Conservation (phyloP, 2,329 filamentous ascomycete species). For the Fragosphaeria purpurea region DNA sequence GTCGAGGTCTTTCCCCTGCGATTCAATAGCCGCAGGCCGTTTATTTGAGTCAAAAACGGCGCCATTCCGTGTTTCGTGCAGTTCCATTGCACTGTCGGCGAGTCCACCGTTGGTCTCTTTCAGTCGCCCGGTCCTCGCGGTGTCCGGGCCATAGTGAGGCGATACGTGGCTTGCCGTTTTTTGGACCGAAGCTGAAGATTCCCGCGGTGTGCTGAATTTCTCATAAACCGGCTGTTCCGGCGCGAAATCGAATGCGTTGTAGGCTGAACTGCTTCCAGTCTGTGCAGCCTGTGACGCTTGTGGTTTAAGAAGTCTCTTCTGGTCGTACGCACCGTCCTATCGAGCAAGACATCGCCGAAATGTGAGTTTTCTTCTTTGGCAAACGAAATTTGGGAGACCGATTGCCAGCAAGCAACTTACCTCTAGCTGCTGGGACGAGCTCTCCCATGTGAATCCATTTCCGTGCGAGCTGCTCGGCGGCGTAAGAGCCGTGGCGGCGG, state of each 20-base stretch:
- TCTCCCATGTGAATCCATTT: slow-evolving; percentile 25
- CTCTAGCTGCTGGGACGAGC: slow-evolving; percentile 7
- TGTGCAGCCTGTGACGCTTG: neutral
- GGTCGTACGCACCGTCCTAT: slow-evolving; percentile 10
- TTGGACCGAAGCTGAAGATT: neutral
- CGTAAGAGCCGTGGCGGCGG: slow-evolving; percentile 29
- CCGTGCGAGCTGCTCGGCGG: slow-evolving; percentile 40
- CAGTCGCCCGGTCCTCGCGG: slow-evolving; percentile 27
- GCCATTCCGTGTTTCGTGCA: slow-evolving; percentile 21
- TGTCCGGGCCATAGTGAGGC: slow-evolving; percentile 15
- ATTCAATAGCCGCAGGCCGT: slow-evolving; percentile 19
- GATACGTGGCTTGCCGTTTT: slow-evolving; percentile 11
- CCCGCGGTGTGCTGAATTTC: neutral
- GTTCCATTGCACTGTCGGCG: slow-evolving; percentile 35
- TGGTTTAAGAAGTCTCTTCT: slow-evolving; percentile 2
- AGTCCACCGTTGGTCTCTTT: slow-evolving; percentile 27
- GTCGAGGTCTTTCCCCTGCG: slow-evolving; percentile 22
- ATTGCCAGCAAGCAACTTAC: slow-evolving; percentile 8
- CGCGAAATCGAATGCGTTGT: neutral
- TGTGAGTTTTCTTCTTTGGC: too few relatives aligned
- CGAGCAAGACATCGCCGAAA: too few relatives aligned
- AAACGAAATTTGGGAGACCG: too few relatives aligned
- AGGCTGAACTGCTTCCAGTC: neutral
- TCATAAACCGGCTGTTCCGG: neutral
- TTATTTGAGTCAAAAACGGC: slow-evolving; percentile 10